phyloP scores from a whole-genome alignment of 305 asterid species.

The Fraxinus xanthoxyloides region DNA sequence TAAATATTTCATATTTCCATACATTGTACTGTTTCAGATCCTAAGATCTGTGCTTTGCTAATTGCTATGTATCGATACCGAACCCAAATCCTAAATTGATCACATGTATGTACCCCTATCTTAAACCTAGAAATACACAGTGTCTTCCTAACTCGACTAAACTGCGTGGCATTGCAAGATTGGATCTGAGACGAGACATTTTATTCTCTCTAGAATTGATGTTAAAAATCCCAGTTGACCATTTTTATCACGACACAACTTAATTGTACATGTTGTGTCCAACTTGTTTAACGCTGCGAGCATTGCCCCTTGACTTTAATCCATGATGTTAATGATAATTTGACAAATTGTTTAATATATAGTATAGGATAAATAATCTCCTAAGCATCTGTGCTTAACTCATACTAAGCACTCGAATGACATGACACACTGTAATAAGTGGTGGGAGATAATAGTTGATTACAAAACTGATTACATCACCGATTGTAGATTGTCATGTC shows the following conservation, averaged over 20 bases:
- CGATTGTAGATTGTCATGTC: too few species aligned
- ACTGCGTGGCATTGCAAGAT: neutral
- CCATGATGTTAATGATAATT: too few species aligned
- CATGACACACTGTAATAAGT: too few species aligned
- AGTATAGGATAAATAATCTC: too few species aligned
- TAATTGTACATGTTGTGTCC: neutral
- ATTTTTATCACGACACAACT: neutral
- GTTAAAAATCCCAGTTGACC: neutral
- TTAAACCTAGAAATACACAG: neutral
- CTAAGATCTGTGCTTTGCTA: neutral
- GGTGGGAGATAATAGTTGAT: too few species aligned
- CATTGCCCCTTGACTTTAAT: neutral
- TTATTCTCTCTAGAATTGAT: neutral
- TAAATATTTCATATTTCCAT: neutral
- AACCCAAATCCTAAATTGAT: neutral
- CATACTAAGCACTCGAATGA: too few species aligned
- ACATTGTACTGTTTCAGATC: neutral
- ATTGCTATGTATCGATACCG: neutral
- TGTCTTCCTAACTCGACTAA: neutral
- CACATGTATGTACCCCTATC: neutral
- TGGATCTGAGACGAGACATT: neutral
- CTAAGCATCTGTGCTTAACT: too few species aligned
- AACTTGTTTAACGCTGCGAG: neutral
- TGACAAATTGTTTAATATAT: neutral
- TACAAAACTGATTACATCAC: too few species aligned